Percentiles rank a stretch among this genome's conserved stretches.
phyloP scores from a whole-genome alignment of 768 basidiomycete genomes.

The Leucocoprinus birnbaumii region DNA sequence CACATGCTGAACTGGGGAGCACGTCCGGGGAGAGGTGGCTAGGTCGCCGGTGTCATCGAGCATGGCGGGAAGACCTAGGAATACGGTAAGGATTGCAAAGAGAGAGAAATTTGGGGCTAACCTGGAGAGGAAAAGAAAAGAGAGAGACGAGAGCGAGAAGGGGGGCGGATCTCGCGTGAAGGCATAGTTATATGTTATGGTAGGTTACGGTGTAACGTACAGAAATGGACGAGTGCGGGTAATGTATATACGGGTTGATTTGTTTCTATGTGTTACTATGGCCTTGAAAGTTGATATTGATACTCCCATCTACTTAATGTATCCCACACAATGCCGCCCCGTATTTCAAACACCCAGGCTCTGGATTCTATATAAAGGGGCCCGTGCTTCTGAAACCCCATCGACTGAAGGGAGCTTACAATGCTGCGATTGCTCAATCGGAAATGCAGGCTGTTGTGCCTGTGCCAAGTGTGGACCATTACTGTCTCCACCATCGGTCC shows the following conservation, averaged over 20 bases:
- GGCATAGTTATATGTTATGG: conserved; percentile 2
- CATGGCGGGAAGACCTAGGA: not conserved
- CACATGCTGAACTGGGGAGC: not conserved
- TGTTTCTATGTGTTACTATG: conserved; percentile 3
- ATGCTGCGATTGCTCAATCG: not conserved
- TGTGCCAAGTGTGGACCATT: not conserved
- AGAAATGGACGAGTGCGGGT: not conserved
- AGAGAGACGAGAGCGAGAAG: not conserved
- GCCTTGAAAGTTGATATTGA: too few relatives aligned
- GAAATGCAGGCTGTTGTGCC: not conserved
- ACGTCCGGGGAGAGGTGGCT: not conserved
- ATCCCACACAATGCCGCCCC: conserved; percentile 6
- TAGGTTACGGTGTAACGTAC: not conserved
- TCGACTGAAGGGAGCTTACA: not conserved
- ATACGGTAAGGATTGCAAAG: not conserved
- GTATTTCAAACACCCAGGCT: not conserved
- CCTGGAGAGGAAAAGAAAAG: not conserved
- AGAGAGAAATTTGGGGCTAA: not conserved
- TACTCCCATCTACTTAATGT: not conserved
- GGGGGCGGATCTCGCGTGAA: not conserved
- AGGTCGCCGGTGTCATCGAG: not conserved
- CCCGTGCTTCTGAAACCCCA: not conserved
- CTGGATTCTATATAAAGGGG: not conserved
- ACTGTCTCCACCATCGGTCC: not conserved
- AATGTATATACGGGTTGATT: conserved; percentile 3